phyloP scores from a whole-genome alignment of 2,329 filamentous ascomycete genomes.

The Trichoderma endophyticum region DNA sequence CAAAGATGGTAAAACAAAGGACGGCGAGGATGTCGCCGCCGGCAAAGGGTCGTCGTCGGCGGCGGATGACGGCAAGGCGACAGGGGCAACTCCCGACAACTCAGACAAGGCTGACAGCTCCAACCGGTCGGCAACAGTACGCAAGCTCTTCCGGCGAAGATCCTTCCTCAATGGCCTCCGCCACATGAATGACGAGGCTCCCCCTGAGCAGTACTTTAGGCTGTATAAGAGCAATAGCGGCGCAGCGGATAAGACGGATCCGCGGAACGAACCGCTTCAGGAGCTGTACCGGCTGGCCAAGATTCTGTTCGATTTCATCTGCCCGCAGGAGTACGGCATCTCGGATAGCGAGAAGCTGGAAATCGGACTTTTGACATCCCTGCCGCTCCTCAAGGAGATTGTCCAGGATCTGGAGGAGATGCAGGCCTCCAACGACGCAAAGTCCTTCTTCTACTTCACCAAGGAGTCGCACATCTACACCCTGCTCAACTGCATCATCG shows the following conservation, averaged over 20 bases:
- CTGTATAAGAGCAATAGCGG: conserved; percentile 73
- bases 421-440: conserved; percentile 89
- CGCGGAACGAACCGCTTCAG: conserved; percentile 79
- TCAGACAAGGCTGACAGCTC: conserved; percentile 42
- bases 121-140: conserved; percentile 35
- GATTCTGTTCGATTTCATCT: conserved; percentile 96
- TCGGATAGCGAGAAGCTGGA: conserved; percentile 96
- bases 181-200: conserved; percentile 52
- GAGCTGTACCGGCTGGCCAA: conserved; percentile 94
- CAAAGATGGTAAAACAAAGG: conserved; percentile 42
- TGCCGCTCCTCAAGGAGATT: conserved; percentile 93
- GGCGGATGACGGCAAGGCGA: conserved; percentile 32
- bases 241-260: conserved; percentile 70
- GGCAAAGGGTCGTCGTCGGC: conserved; percentile 22
- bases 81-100: conserved; percentile 32
- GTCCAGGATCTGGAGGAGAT: conserved; percentile 96
- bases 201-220: conserved; percentile 78
- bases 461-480: conserved; percentile 99
- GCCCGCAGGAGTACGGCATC: conserved; percentile 97
- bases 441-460: conserved; percentile 98
- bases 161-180: conserved; percentile 57
- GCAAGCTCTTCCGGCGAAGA: conserved; percentile 55
- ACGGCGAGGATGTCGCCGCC: conserved; percentile 37
- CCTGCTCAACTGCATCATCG: conserved; percentile 92
- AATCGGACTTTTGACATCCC: conserved; percentile 88